Conservation (phyloP, 805 yeast genomes). For the Kodamaea laetipori region DNA sequence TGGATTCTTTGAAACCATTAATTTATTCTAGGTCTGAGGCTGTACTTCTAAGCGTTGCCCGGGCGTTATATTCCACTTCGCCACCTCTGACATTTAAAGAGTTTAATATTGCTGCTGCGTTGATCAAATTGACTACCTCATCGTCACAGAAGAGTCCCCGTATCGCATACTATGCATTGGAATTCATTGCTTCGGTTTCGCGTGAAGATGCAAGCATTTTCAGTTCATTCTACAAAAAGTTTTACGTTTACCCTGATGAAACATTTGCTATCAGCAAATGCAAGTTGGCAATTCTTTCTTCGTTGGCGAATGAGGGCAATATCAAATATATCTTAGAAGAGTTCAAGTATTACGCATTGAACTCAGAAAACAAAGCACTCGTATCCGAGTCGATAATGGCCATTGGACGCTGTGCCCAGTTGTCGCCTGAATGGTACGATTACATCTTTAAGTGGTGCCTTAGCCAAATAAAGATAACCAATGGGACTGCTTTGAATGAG, state of each 20-base stretch:
- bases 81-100: conserved; percentile 55
- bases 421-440: conserved; percentile 49
- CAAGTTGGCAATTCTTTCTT: conserved; percentile 64
- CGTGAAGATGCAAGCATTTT: conserved; percentile 36
- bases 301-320: conserved; percentile 56
- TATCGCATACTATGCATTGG: conserved; percentile 40
- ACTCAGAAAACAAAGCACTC: conserved; percentile 18
- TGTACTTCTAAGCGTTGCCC: conserved; percentile 62
- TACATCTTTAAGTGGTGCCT: conserved; percentile 67
- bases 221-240: conserved; percentile 41
- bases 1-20: conserved; percentile 49
- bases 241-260: conserved; percentile 63
- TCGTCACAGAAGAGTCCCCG: conserved; percentile 18
- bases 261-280: conserved; percentile 39
- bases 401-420: conserved; percentile 60
- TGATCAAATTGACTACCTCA: conserved; percentile 47
- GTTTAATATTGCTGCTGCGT: conserved; percentile 50
- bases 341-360: conserved; percentile 56
- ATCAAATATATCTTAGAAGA: conserved; percentile 58
- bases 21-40: conserved; percentile 55
- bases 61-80: conserved; percentile 58
- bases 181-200: conserved; percentile 46
- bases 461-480: conserved; percentile 41
- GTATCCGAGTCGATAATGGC: conserved; percentile 57
- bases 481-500: conserved; percentile 53